Base-by-base conservation (phyloP, 305 asterid species). In the Euphrasia arctica region DNA sequence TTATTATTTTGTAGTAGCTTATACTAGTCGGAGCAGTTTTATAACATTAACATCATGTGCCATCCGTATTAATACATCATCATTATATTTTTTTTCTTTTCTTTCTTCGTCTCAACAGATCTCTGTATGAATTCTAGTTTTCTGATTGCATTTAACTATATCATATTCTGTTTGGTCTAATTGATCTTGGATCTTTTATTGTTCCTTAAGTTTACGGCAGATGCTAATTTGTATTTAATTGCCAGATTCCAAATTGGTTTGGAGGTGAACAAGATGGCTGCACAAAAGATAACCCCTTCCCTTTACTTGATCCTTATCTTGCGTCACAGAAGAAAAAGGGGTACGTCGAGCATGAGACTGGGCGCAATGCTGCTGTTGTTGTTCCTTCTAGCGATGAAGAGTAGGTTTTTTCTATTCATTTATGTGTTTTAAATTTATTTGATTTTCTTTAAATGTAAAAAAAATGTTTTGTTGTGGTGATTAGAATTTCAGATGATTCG, bases 161-260 rank as follows among this genome's bases (percentile, higher is more conserved):
- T 63, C 15, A 15, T 50, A 42, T 61, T 54, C 60, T 72, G 28
- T 42, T 14, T 47, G 52, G 60, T 62, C 41, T 61, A 22, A 54
- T 54, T 49, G 51, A 47, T 49, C 27, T 49, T 4, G 55, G 55
- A 49, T 49, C 70, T 43, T 25, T 13, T 52, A 13, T 48, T n/a
- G 29, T 63, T 54, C 9, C 29, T 27, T 25, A 52, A 52, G 48
- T 58, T 66, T 66, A 14, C 58, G 69, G 58, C 28, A 58, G 51
- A 29, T 39, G 29, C 71, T 79, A 65, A 75, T 68, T 22, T 42
- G 51, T 47, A 66, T 66, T 62, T 58, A 54, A 45, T 68, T 58
- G n/a, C 32, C 85, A 93, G 99, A 80, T 90, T 69, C 99, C 99
- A 2, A 79, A 80, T 73, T 82, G 84, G 88, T 74, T 81, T 76